phyloP scores from a whole-genome alignment of 768 basidiomycete species.

The Psilocybe cyanescens region DNA sequence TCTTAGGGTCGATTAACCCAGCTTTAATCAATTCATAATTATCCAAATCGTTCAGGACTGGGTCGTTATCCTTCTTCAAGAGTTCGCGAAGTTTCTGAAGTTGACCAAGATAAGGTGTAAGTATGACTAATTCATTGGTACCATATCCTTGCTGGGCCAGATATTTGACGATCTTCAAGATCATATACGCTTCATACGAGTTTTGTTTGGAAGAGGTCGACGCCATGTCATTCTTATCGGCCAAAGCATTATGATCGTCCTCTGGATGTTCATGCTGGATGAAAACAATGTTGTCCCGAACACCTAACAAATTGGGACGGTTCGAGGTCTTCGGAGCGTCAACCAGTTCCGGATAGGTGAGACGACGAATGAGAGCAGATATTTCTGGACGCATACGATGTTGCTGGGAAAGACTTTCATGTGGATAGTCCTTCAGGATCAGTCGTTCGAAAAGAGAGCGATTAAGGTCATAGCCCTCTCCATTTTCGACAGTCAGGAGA shows the following conservation, averaged over 20 bases:
- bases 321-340: slow-evolving; percentile 55
- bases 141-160: slow-evolving; percentile 71
- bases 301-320: slow-evolving; percentile 56
- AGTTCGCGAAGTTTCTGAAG: slow-evolving; percentile 51
- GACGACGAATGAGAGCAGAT: slow-evolving; percentile 57
- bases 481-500: slow-evolving; percentile 66
- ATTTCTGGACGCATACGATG: slow-evolving; percentile 82
- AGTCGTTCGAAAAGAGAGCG: slow-evolving; percentile 72
- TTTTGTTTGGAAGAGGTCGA: slow-evolving; percentile 65
- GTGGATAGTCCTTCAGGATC: slow-evolving; percentile 64
- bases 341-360: slow-evolving; percentile 68
- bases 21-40: slow-evolving; percentile 59
- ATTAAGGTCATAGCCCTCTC: slow-evolving; percentile 69
- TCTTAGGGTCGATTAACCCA: slow-evolving; percentile 48
- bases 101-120: slow-evolving; percentile 76
- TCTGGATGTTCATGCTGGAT: slow-evolving; percentile 61
- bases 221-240: slow-evolving; percentile 49
- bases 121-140: slow-evolving; percentile 59
- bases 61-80: slow-evolving; percentile 53
- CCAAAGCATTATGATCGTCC: slow-evolving; percentile 43
- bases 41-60: slow-evolving; percentile 67
- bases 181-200: slow-evolving; percentile 60
- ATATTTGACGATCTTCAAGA: slow-evolving; percentile 67
- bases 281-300: slow-evolving; percentile 63
- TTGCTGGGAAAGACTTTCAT: slow-evolving; percentile 55